Evolutionary conservation across 208 protist species (phyloP).

Genomic region (Acanthamoeba polyphaga): DNA sequence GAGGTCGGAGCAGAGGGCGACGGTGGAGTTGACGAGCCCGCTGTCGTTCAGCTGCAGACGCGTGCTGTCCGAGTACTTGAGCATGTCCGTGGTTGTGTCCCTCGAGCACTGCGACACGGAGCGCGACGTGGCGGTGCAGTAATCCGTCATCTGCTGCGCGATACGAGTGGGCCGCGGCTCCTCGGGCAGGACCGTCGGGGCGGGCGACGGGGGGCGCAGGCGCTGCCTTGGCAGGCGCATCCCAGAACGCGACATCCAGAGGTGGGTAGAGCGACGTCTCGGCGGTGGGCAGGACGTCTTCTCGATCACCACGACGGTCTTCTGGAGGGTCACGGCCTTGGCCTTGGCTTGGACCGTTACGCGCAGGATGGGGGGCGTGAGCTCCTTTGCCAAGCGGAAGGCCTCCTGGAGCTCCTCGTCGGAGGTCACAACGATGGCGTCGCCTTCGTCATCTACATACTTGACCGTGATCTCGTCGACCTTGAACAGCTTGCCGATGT

Average conservation of each 20-base stretch:
- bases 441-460: slow-evolving; percentile 69
- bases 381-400: slow-evolving; percentile 56
- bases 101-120: slow-evolving; percentile 52
- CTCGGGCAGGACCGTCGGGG: background rate
- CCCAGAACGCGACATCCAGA: slow-evolving; percentile 49
- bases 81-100: slow-evolving; percentile 40
- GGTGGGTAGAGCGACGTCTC: slow-evolving; percentile 25
- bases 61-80: slow-evolving; percentile 38
- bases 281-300: background rate
- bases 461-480: slow-evolving; percentile 31
- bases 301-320: background rate
- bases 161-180: slow-evolving; percentile 27
- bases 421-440: slow-evolving; percentile 41
- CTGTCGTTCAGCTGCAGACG: slow-evolving; percentile 43
- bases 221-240: slow-evolving; percentile 17
- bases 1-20: slow-evolving; percentile 36
- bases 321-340: background rate
- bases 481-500: slow-evolving; percentile 62
- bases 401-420: slow-evolving; percentile 61
- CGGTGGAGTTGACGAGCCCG: slow-evolving; percentile 26
- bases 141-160: slow-evolving; percentile 15
- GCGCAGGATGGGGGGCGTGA: slow-evolving; percentile 60
- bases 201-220: background rate
- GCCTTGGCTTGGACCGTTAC: background rate
- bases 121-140: slow-evolving; percentile 25